A percentile compares a stretch with the other conserved stretches of the same genome.
Conservation (phyloP, 257 asterid species). For the Solanum ossicruentum region DNA sequence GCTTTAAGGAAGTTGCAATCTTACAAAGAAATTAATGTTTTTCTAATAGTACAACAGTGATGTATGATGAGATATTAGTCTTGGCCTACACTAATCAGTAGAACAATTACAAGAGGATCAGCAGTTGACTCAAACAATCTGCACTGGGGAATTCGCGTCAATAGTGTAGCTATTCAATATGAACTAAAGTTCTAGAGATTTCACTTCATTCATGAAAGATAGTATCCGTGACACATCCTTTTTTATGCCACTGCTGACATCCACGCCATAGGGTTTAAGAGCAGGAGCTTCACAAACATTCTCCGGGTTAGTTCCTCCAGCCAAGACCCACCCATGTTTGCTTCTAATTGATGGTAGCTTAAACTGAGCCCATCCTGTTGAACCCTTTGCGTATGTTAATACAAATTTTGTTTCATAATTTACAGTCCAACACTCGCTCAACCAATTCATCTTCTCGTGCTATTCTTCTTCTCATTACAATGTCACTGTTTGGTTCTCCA, state of each 20-base stretch:
- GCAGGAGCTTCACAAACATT: slow-evolving; percentile 57
- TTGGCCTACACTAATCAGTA: neutral
- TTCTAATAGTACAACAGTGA: neutral
- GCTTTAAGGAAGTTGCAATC: neutral
- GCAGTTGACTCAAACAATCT: neutral
- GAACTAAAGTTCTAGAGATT: slow-evolving; percentile 28
- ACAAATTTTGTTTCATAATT: neutral
- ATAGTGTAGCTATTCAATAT: neutral
- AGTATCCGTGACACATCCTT: slow-evolving; percentile 54
- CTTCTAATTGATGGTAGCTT: slow-evolving; percentile 53
- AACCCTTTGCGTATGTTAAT: slow-evolving; percentile 42
- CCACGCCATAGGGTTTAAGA: slow-evolving; percentile 71
- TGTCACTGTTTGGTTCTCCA: neutral
- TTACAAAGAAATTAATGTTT: neutral
- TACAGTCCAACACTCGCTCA: neutral
- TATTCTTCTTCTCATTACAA: neutral
- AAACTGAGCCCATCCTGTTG: slow-evolving; percentile 52
- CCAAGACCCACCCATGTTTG: slow-evolving; percentile 84
- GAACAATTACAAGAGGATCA: neutral
- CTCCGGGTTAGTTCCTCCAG: slow-evolving; percentile 75
- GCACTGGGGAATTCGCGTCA: neutral
- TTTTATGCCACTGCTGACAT: slow-evolving; percentile 86
- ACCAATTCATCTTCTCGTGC: neutral
- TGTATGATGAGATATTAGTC: neutral
- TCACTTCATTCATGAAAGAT: slow-evolving; percentile 58